phyloP scores from a whole-genome alignment of 2,329 filamentous ascomycete genomes.

The Thermoascus crustaceus region DNA sequence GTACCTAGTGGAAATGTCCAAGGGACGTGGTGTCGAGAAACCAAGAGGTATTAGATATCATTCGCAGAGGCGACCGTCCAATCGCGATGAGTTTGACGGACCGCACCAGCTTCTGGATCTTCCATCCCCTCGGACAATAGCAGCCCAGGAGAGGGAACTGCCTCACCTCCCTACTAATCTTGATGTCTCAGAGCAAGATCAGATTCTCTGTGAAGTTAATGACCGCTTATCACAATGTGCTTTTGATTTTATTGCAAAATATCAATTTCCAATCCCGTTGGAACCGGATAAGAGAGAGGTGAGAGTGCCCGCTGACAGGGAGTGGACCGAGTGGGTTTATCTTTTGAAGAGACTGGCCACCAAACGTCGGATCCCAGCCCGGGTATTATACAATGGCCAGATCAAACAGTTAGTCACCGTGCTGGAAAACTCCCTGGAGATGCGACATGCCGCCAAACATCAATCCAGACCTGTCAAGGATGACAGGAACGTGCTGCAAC shows the following conservation, averaged over 20 bases:
- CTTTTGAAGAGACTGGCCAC: constrained; percentile 77
- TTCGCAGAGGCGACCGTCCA: constrained; percentile 61
- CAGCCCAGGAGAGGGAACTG: constrained; percentile 69
- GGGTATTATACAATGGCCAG: constrained; percentile 79
- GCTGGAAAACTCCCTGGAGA: constrained; percentile 78
- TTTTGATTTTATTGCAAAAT: constrained; percentile 84
- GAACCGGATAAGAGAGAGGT: constrained; percentile 74
- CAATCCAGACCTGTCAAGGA: constrained; percentile 77
- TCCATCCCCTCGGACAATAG: constrained; percentile 61
- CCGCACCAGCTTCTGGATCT: constrained; percentile 73
- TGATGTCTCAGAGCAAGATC: constrained; percentile 75
- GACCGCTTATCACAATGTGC: constrained; percentile 77
- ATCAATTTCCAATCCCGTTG: constrained; percentile 80
- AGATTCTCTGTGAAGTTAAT: constrained; percentile 71
- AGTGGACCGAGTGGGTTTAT: constrained; percentile 91
- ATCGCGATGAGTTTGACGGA: constrained; percentile 83
- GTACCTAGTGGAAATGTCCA: constrained; percentile 29
- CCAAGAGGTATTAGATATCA: constrained; percentile 27
- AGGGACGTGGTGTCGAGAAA: constrained; percentile 24
- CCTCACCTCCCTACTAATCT: constrained; percentile 76
- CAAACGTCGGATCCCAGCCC: constrained; percentile 73
- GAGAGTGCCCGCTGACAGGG: constrained; percentile 64
- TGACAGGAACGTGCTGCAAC: constrained; percentile 78
- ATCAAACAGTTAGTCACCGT: constrained; percentile 89
- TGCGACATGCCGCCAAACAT: constrained; percentile 77